These are phyloP conservation scores for Aurifilum marmelostoma DNA, from an alignment of 2,329 filamentous ascomycete species.

Conservation along the genomic window DNA sequence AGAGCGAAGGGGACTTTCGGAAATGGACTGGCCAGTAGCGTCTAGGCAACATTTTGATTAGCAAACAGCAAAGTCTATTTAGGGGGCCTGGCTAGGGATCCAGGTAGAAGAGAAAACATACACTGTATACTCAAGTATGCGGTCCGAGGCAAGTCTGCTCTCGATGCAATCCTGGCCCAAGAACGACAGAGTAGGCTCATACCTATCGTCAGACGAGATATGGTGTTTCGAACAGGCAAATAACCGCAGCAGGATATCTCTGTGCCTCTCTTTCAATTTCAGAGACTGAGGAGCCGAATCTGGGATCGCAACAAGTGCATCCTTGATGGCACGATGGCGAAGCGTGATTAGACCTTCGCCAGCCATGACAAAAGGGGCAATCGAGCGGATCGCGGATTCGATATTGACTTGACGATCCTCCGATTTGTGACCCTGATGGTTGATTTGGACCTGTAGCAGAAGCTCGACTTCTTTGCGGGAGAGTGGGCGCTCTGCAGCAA, in stretches of 20 bases:
- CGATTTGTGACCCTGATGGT: not conserved
- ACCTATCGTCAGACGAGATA: not conserved
- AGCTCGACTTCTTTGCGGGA: slow-evolving; percentile 5
- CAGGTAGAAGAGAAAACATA: not conserved
- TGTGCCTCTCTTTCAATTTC: slow-evolving; percentile 3
- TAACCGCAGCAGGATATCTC: not conserved
- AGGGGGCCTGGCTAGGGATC: no score
- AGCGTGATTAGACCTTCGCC: slow-evolving; percentile 11
- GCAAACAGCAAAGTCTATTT: not conserved
- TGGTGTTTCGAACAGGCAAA: not conserved
- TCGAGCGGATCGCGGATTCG: not conserved
- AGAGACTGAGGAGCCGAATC: slow-evolving; percentile 4
- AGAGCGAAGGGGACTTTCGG: slow-evolving; percentile 5
- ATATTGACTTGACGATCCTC: slow-evolving; percentile 1
- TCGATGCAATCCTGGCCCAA: not conserved
- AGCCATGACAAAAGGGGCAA: not conserved
- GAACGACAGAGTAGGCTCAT: slow-evolving; percentile 8
- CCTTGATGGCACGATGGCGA: slow-evolving; percentile 14
- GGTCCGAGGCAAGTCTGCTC: slow-evolving; percentile 5
- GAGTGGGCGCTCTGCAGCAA: slow-evolving; percentile 9
- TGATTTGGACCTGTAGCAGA: not conserved
- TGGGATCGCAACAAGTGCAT: slow-evolving; percentile 9
- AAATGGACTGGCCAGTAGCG: slow-evolving; percentile 16
- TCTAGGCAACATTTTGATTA: not conserved
- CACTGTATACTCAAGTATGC: slow-evolving; percentile 14